Evolutionary conservation across 345 rosid genomes (phyloP).

Genomic region (Eucalyptus cladocalyx): DNA sequence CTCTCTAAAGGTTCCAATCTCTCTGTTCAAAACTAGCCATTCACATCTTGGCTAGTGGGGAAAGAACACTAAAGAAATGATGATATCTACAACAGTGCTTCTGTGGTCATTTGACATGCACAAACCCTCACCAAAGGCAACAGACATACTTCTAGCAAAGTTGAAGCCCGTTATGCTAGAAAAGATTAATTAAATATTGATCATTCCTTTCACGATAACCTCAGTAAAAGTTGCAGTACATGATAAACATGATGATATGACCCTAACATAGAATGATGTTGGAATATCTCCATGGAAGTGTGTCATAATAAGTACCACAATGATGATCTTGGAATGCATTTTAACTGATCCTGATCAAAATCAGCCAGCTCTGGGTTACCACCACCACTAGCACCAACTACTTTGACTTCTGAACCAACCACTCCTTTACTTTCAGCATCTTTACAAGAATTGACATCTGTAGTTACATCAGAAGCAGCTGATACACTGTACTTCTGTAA

Average conservation of each 20-base stretch:
- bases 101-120: background rate
- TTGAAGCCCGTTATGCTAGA: background rate
- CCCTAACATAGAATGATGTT: background rate
- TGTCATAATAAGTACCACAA: slow-evolving; percentile 25
- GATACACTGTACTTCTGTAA: slow-evolving; percentile 72
- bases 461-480: slow-evolving; percentile 31
- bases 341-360: slow-evolving; percentile 10
- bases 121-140: background rate
- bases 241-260: background rate
- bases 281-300: background rate
- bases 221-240: background rate
- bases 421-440: slow-evolving; percentile 18
- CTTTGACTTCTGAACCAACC: slow-evolving; percentile 28
- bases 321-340: slow-evolving; percentile 32
- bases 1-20: background rate
- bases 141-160: background rate
- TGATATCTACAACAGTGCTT: background rate
- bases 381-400: slow-evolving; percentile 42
- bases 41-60: background rate
- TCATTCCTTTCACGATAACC: background rate
- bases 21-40: background rate
- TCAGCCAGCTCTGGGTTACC: slow-evolving; percentile 43
- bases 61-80: background rate
- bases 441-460: slow-evolving; percentile 15
- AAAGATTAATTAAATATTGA: background rate